Base-by-base conservation (phyloP, 129 eudicot species). In the Ambrosia artemisiifolia region DNA sequence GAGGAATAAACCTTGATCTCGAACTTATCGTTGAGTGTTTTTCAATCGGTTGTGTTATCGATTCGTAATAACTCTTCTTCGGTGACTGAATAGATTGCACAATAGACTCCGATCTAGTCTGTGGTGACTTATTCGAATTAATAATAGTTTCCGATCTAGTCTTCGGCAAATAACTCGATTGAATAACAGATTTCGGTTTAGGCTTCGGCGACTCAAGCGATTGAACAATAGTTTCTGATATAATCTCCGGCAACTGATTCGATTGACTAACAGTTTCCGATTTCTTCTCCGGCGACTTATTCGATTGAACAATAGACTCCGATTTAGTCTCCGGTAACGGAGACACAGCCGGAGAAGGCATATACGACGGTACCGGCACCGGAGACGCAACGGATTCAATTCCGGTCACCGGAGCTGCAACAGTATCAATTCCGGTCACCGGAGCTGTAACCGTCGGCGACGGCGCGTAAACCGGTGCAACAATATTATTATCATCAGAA, bases 311-410 rank as follows among this genome's bases (percentile, higher is more conserved):
- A 61, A 19, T 34, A 7, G 40, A 73, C 18, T 64, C 78, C 0
- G 74, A 32, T 19, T 32, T 36, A 13, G 50, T 43, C 59, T 50
- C 63, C 38, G 72, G 79, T 24, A 24, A 24, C 30, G 9, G 65
- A 75, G 47, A 24, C 53, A 36, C 48, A 46, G 35, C 68, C 10
- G 36, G 51, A 43, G 62, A 56, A 14, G 57, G 36, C 40, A 57
- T 42, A 34, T 7, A 19, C 0, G 74, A 64, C 34, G 57, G 72
- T 28, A 43, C 32, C n/a, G 72, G 12, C 55, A 43, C 38, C 5
- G 80, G 80, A 67, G 74, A 46, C 35, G 48, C 75, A 38, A 16
- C 54, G 54, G 64, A 36, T 5, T 63, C 38, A 13, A 60, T 53
- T 63, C 65, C 53, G 12, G 70, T n/a, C 49, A 19, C 50, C 56